Conservation (phyloP, 768 basidiomycete species). For the Boletus rubescentipes region DNA sequence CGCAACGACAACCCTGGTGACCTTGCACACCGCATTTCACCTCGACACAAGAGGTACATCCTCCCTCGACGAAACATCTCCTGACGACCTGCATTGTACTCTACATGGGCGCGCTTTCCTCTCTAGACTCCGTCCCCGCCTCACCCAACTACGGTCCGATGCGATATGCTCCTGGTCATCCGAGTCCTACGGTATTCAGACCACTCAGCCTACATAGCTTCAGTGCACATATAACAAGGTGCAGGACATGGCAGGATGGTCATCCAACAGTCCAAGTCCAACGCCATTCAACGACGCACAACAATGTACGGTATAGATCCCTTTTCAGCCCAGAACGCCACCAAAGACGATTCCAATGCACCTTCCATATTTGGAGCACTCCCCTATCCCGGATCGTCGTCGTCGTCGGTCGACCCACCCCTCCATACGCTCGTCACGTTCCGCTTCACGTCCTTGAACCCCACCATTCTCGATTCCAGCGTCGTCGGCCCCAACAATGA, state of each 20-base stretch:
- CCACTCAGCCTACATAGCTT: slow-evolving; percentile 19
- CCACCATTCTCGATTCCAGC: slow-evolving; percentile 53
- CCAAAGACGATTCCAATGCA: slow-evolving; percentile 9
- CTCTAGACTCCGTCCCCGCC: not conserved
- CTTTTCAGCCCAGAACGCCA: slow-evolving; percentile 28
- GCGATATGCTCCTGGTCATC: too few relatives aligned
- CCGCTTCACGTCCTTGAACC: slow-evolving; percentile 50
- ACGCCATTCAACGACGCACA: not conserved
- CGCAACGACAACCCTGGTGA: not conserved
- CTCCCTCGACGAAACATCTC: not conserved
- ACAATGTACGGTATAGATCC: slow-evolving; percentile 29
- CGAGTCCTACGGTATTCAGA: not conserved
- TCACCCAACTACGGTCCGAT: not conserved
- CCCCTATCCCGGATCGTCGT: slow-evolving; percentile 44
- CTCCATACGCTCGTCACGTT: slow-evolving; percentile 41
- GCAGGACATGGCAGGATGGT: not conserved
- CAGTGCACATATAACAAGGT: slow-evolving; percentile 12
- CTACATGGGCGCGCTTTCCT: not conserved
- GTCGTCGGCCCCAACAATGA: slow-evolving; percentile 52
- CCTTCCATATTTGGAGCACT: slow-evolving; percentile 66
- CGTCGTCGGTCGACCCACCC: slow-evolving; percentile 25
- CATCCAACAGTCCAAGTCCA: not conserved
- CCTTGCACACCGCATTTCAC: slow-evolving; percentile 6
- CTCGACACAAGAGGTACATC: not conserved
- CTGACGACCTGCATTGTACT: not conserved